Conservation (phyloP, 495 filamentous ascomycete genomes). For the Polyplosphaeria fusca region DNA sequence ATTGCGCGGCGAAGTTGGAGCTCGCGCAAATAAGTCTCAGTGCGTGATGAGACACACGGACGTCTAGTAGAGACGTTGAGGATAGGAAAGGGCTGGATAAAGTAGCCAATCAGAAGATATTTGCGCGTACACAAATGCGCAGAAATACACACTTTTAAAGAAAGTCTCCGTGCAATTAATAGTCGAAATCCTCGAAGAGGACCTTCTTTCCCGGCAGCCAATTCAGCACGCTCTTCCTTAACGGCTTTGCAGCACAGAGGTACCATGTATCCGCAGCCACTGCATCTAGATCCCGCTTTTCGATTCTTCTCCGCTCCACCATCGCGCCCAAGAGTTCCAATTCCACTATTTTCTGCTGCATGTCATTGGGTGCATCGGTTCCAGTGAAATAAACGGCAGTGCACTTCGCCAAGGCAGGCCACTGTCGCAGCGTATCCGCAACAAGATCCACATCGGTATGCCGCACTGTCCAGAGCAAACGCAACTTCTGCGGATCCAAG, state of each 20-base stretch:
- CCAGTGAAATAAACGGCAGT: slow-evolving; percentile 63
- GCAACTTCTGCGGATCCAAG: slow-evolving; percentile 47
- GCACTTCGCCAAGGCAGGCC: slow-evolving; percentile 49
- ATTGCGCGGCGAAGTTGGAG: too few species aligned
- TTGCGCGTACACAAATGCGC: too few species aligned
- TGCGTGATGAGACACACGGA: too few species aligned
- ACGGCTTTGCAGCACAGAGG: slow-evolving; percentile 58
- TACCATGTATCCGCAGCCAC: slow-evolving; percentile 55
- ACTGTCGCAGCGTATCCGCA: slow-evolving; percentile 54
- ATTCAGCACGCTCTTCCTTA: slow-evolving; percentile 55
- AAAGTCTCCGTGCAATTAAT: slow-evolving; percentile 45
- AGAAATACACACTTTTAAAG: not conserved
- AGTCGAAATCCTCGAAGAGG: slow-evolving; percentile 69
- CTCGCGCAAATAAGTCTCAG: too few species aligned
- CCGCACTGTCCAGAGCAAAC: slow-evolving; percentile 65
- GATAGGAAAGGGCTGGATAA: too few species aligned
- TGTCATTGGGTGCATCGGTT: slow-evolving; percentile 31
- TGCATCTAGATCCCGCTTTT: slow-evolving; percentile 49
- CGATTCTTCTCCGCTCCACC: slow-evolving; percentile 53
- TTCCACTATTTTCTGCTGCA: slow-evolving; percentile 35
- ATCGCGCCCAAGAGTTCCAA: slow-evolving; percentile 43
- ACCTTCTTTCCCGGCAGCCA: slow-evolving; percentile 65
- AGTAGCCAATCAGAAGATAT: too few species aligned
- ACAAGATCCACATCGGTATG: slow-evolving; percentile 60
- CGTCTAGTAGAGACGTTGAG: too few species aligned